Percentiles rank a stretch among this genome's conserved stretches.
Conservation (phyloP, 2,329 filamentous ascomycete genomes). For the Periconia sp. region DNA sequence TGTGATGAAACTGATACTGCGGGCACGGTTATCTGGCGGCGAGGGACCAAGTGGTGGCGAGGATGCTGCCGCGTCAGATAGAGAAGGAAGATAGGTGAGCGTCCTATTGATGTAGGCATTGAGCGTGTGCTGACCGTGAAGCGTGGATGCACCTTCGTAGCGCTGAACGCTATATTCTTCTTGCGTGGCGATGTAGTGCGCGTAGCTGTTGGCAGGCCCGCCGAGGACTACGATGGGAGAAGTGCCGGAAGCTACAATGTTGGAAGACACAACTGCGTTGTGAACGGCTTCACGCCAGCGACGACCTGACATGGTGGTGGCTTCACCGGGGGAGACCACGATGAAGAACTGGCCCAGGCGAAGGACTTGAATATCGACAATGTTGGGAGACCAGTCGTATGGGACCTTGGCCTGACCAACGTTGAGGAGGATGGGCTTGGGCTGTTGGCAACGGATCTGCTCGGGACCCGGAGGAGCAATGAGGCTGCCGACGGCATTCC, state of each 20-base stretch:
- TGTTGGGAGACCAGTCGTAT: slow-evolving; percentile 87
- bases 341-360: slow-evolving; percentile 84
- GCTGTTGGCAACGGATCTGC: slow-evolving; percentile 74
- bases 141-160: slow-evolving; percentile 92
- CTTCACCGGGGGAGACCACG: slow-evolving; percentile 82
- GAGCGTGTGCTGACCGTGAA: slow-evolving; percentile 81
- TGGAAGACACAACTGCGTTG: slow-evolving; percentile 25
- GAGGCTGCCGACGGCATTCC: slow-evolving; percentile 72
- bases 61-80: slow-evolving; percentile 49
- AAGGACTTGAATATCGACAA: slow-evolving; percentile 84
- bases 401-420: slow-evolving; percentile 78
- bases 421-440: slow-evolving; percentile 85
- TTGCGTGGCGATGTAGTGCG: slow-evolving; percentile 76
- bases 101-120: slow-evolving; percentile 87
- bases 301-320: slow-evolving; percentile 87
- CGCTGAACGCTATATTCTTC: slow-evolving; percentile 84
- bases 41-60: slow-evolving; percentile 55
- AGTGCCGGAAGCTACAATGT: slow-evolving; percentile 15
- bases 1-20: slow-evolving; percentile 77
- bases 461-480: slow-evolving; percentile 69
- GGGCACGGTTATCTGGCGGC: slow-evolving; percentile 77
- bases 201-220: slow-evolving; percentile 87
- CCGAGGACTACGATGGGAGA: slow-evolving; percentile 73
- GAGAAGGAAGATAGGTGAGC: slow-evolving; percentile 68
- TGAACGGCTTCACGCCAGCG: slow-evolving; percentile 68